Conservation (phyloP, 495 filamentous ascomycete species). For the Durotheca rogersii region DNA sequence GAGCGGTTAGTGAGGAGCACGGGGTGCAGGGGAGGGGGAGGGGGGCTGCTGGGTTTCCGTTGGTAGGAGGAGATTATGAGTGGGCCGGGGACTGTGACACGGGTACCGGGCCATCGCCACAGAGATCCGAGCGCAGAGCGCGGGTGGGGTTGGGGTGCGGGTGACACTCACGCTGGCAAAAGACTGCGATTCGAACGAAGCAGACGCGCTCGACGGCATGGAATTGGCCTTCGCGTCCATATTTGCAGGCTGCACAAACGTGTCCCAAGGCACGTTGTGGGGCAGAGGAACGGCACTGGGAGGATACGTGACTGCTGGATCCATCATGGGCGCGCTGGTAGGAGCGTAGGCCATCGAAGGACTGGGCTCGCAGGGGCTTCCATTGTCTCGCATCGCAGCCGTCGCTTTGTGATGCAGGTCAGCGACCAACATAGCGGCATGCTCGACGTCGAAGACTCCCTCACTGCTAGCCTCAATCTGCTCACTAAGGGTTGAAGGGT, state of each 20-base stretch:
- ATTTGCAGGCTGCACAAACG: slow-evolving; percentile 65
- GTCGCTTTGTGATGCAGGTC: slow-evolving; percentile 97
- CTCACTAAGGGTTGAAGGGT: slow-evolving; percentile 79
- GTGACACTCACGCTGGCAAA: slow-evolving; percentile 57
- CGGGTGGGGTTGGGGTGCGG: slow-evolving; percentile 60
- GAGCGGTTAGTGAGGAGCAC: slow-evolving; percentile 39
- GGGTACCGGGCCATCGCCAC: slow-evolving; percentile 60
- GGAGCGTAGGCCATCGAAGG: slow-evolving; percentile 73
- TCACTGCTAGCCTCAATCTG: slow-evolving; percentile 94
- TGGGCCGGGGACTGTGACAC: slow-evolving; percentile 67
- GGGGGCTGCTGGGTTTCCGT: slow-evolving; percentile 65
- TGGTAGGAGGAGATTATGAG: slow-evolving; percentile 66
- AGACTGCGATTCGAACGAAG: slow-evolving; percentile 64
- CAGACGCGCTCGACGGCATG: slow-evolving; percentile 61
- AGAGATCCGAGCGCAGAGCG: slow-evolving; percentile 68
- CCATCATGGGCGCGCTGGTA: slow-evolving; percentile 64
- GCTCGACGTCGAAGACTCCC: slow-evolving; percentile 95
- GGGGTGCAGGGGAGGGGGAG: slow-evolving; percentile 59
- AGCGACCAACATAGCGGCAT: slow-evolving; percentile 97
- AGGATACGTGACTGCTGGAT: slow-evolving; percentile 70
- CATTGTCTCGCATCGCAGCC: slow-evolving; percentile 66
- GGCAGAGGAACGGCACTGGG: slow-evolving; percentile 73
- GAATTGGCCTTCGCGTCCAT: slow-evolving; percentile 68
- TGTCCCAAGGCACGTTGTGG: slow-evolving; percentile 68
- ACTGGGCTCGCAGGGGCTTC: slow-evolving; percentile 63